Percentiles rank a stretch among this genome's conserved stretches.
phyloP scores from a whole-genome alignment of 176 grass and related monocot genomes.

The Poa annua region DNA sequence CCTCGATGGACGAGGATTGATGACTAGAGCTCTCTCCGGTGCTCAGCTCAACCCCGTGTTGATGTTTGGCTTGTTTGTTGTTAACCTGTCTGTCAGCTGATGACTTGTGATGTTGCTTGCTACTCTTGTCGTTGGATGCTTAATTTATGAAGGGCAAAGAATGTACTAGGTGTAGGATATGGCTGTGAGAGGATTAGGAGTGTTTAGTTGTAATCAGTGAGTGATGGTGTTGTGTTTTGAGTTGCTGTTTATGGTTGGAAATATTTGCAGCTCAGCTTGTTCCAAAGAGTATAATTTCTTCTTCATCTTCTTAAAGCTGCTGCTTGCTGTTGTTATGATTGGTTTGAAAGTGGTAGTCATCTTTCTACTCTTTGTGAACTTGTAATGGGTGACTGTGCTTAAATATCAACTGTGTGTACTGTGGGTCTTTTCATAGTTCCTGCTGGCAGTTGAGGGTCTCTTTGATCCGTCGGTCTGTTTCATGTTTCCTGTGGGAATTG shows the following conservation, averaged over 20 bases:
- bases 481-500: neutral
- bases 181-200: conserved; percentile 31
- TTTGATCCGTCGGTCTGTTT: neutral
- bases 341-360: neutral
- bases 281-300: neutral
- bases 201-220: conserved; percentile 46
- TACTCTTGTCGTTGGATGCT: conserved; percentile 33
- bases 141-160: conserved; percentile 16
- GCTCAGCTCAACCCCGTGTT: conserved; percentile 13
- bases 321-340: neutral
- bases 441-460: too few relatives aligned
- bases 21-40: conserved; percentile 16
- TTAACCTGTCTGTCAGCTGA: conserved; percentile 34
- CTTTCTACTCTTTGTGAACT: neutral
- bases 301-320: neutral
- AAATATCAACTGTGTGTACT: neutral
- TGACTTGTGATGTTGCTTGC: conserved; percentile 43
- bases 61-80: conserved; percentile 34
- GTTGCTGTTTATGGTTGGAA: conserved; percentile 31
- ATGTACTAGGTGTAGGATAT: conserved; percentile 61
- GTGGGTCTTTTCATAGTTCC: neutral
- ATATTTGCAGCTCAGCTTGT: conserved; percentile 34
- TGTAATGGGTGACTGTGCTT: neutral
- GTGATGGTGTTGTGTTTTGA: conserved; percentile 20
- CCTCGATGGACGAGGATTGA: conserved; percentile 62